These are phyloP conservation scores for Globisporangium sylvaticum DNA, from an alignment of 352 stramenopile species.

Conservation along the genomic window DNA sequence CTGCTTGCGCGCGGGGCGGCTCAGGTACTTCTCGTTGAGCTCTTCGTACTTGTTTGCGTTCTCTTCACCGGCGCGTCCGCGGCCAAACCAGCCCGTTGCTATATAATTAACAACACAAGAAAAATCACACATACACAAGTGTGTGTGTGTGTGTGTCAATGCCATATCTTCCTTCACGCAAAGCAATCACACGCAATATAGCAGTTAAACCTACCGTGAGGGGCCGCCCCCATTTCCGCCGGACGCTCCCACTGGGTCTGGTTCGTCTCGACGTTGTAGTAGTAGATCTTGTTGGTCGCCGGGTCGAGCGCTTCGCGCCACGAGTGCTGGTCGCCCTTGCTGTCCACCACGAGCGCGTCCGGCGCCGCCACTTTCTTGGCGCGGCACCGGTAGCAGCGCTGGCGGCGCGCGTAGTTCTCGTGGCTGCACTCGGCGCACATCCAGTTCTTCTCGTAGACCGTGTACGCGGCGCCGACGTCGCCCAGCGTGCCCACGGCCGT, in stretches of 20 bases:
- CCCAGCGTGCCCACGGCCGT: slow-evolving; percentile 80
- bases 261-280: slow-evolving; percentile 89
- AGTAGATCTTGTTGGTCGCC: slow-evolving; percentile 90
- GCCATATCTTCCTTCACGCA: neutral
- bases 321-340: slow-evolving; percentile 40
- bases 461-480: slow-evolving; percentile 80
- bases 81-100: slow-evolving; percentile 92
- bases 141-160: neutral
- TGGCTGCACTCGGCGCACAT: slow-evolving; percentile 74
- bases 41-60: slow-evolving; percentile 75
- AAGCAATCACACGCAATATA: neutral
- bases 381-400: slow-evolving; percentile 80
- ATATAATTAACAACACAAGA: neutral
- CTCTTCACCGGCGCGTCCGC: slow-evolving; percentile 74
- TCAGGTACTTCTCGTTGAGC: slow-evolving; percentile 83
- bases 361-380: slow-evolving; percentile 62
- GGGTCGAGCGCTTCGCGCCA: slow-evolving; percentile 92
- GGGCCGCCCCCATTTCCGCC: slow-evolving; percentile 87
- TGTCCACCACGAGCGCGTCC: slow-evolving; percentile 56
- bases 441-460: slow-evolving; percentile 91
- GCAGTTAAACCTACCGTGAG: slow-evolving; percentile 36
- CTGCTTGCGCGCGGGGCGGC: slow-evolving; percentile 87
- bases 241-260: slow-evolving; percentile 89
- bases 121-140: neutral
- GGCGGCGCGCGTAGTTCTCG: slow-evolving; percentile 82